Percentiles rank a stretch among this genome's conserved stretches.
Evolutionary conservation across 495 filamentous ascomycete genomes (phyloP).

Genomic region (Aspergillus bertholletiae): DNA sequence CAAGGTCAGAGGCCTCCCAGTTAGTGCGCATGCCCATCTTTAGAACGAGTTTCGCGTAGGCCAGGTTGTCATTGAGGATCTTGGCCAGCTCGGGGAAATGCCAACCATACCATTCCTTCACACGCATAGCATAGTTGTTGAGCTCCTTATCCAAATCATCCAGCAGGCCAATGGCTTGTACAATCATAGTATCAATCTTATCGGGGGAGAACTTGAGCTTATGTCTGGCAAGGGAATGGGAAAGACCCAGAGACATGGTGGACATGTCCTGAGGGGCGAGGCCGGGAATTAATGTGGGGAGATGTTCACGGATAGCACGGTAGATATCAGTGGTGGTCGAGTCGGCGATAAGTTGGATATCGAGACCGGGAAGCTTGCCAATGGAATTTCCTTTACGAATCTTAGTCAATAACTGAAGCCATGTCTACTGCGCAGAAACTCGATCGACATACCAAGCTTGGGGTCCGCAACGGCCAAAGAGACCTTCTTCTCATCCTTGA

Average conservation of each 20-base stretch:
- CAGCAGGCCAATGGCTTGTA: slow-evolving; percentile 89
- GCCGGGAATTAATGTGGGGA: slow-evolving; percentile 87
- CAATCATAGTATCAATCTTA: slow-evolving; percentile 99
- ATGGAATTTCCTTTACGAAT: slow-evolving; percentile 68
- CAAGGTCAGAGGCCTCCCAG: slow-evolving; percentile 70
- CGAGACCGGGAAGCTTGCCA: slow-evolving; percentile 83
- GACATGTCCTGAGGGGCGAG: slow-evolving; percentile 79
- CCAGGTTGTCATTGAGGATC: slow-evolving; percentile 97
- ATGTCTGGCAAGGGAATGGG: slow-evolving; percentile 95
- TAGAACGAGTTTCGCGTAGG: slow-evolving; percentile 83
- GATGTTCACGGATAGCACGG: slow-evolving; percentile 86
- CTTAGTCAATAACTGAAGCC: slow-evolving; percentile 6
- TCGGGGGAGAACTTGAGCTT: slow-evolving; percentile 98
- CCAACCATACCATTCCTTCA: slow-evolving; percentile 99
- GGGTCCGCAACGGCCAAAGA: slow-evolving; percentile 93
- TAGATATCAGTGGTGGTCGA: slow-evolving; percentile 82
- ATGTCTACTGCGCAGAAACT: neutral
- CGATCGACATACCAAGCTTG: slow-evolving; percentile 70
- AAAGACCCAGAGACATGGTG: slow-evolving; percentile 92
- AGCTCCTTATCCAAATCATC: slow-evolving; percentile 98
- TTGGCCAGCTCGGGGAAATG: slow-evolving; percentile 97
- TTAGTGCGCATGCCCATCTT: slow-evolving; percentile 83
- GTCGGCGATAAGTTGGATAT: slow-evolving; percentile 82
- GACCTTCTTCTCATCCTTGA: slow-evolving; percentile 97
- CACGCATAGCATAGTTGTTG: slow-evolving; percentile 97